Evolutionary conservation across 225 moss, liverwort and hornwort genomes (phyloP), one percentile per base, ranked within the genome.

Genomic region (Thuidium tamariscinum): DNA sequence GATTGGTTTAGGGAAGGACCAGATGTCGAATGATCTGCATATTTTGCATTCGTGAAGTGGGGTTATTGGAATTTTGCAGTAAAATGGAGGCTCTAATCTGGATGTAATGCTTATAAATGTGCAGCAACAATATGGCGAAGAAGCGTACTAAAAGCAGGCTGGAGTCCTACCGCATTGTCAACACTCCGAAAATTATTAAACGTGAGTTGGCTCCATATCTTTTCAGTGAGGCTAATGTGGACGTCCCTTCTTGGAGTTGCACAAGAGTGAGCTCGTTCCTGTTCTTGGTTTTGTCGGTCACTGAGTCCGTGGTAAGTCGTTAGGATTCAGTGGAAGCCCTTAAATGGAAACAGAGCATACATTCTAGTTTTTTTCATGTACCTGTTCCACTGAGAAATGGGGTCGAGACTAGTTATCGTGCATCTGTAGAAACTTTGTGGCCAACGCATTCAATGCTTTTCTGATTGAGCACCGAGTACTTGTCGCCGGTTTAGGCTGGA

Each of bases 121-220:
- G 87, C 85, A 77, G 67, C 32, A 54, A 18, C 54, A 67, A 67
- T 44, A 92, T 92, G 92, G 91, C 86, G 44, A 92, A 74, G 88
- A 92, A 89, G 92, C 88, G 84, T 17, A 84, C 88, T 83, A 92
- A 88, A 84, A 91, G 48, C 57, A 89, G 82, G 86, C 86, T 91
- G 88, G 91, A 91, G 60, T 91, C 86, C 52, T 91, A 92, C 78
- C 81, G 86, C 81, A 89, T 92, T 86, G 68, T 79, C 84, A 88
- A 86, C 79, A 89, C 88, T 77, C 86, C 88, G 42, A 92, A 88
- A 88, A 64, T 89, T 6, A 89, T 92, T 42, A 91, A 82, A 86
- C 92, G 91, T 92, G 67, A 91, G 92, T 91, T 69, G 61, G 55
- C 51, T 74, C 66, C 32, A 39, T 44, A 70, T 61, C 78, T 61